Conservation (phyloP, 106 monocot genomes). For the Alisma plantagoaquatica region DNA sequence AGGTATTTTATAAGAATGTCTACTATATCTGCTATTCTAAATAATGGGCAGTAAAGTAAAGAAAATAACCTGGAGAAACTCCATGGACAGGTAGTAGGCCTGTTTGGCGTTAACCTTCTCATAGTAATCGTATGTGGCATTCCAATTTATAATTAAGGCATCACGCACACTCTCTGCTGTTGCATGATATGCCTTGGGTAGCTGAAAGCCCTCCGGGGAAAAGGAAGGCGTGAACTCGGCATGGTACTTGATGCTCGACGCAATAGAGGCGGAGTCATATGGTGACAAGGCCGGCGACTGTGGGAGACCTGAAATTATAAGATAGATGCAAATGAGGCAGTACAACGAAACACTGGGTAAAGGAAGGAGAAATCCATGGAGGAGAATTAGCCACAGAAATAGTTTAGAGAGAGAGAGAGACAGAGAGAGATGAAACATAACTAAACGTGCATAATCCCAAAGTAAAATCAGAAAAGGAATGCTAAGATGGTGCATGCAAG, state of each 20-base stretch:
- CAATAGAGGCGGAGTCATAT: constrained; percentile 51
- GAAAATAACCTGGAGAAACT: constrained; percentile 74
- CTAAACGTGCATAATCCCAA: not conserved
- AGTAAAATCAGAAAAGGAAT: not conserved
- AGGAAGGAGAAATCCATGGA: no score
- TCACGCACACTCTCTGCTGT: constrained; percentile 92
- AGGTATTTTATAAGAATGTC: not conserved
- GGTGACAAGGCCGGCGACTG: constrained; percentile 24
- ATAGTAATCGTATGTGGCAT: constrained; percentile 72
- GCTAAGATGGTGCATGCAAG: not conserved
- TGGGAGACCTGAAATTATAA: constrained; percentile 25
- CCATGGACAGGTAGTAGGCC: constrained; percentile 97
- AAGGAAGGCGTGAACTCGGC: constrained; percentile 88
- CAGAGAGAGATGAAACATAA: not conserved
- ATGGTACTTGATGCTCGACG: constrained; percentile 83
- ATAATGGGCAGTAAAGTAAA: not conserved
- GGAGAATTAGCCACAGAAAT: no score
- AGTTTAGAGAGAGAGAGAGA: not conserved
- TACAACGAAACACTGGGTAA: not conserved
- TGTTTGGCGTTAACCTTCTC: constrained; percentile 77
- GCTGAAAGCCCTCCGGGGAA: constrained; percentile 63
- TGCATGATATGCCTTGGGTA: constrained; percentile 88
- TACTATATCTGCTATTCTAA: not conserved
- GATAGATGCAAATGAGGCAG: no score
- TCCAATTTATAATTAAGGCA: constrained; percentile 87